Percentiles rank a stretch among this genome's conserved stretches.
Conservation (phyloP, 371 early-diverging fungal species). For the Rhizopus stolonifer region DNA sequence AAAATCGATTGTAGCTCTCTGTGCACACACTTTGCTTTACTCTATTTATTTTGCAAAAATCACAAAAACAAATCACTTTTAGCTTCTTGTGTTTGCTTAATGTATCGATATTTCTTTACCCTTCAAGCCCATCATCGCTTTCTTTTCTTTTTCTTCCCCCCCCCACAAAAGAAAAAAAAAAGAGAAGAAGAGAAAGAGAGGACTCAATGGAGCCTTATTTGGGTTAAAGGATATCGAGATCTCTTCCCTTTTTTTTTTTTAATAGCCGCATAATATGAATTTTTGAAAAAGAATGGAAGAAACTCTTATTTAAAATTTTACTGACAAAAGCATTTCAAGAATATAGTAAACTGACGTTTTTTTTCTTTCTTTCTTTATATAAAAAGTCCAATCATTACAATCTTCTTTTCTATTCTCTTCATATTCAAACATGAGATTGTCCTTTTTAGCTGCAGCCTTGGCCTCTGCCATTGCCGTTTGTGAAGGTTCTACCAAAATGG, state of each 20-base stretch:
- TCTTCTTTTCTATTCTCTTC: neutral
- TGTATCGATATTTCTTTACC: slow-evolving; percentile 25
- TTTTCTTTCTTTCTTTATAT: neutral
- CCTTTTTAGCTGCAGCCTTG: slow-evolving; percentile 21
- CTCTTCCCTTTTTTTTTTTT: neutral
- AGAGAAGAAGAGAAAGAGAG: slow-evolving; percentile 8
- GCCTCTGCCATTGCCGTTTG: slow-evolving; percentile 22
- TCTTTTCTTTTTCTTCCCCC: no score
- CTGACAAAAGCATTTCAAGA: slow-evolving; percentile 6
- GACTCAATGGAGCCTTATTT: slow-evolving; percentile 6
- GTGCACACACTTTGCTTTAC: slow-evolving; percentile 28
- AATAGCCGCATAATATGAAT: neutral
- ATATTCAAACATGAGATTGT: slow-evolving; percentile 14
- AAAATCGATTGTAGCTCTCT: neutral
- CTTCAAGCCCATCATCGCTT: slow-evolving; percentile 15
- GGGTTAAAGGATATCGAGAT: neutral
- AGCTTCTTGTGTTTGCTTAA: slow-evolving; percentile 37
- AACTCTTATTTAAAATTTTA: slow-evolving; percentile 17
- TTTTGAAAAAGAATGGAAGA: neutral
- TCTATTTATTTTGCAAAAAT: slow-evolving; percentile 43
- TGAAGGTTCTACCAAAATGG: slow-evolving; percentile 26
- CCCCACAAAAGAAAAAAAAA: no score
- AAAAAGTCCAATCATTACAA: slow-evolving; percentile 1
- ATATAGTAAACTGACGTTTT: no score
- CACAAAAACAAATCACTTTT: slow-evolving; percentile 41